Conservation (phyloP, 2,329 filamentous ascomycete genomes). For the Gaeumannomyces sp. region DNA sequence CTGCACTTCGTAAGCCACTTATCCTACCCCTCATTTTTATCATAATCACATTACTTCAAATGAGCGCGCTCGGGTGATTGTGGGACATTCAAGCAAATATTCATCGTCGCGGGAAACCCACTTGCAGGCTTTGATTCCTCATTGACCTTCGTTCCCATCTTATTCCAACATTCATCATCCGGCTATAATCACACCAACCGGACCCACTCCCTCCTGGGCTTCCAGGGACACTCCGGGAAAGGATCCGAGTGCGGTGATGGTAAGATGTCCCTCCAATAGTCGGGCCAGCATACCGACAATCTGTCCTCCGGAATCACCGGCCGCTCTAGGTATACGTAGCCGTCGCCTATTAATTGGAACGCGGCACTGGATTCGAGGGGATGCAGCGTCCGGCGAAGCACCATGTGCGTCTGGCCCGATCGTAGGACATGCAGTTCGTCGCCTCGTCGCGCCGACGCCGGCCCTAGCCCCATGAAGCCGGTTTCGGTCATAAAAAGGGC, state of each 20-base stretch:
- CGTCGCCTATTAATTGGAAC: background rate
- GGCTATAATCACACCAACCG: background rate
- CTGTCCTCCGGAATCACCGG: no score
- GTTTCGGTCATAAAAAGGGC: no score
- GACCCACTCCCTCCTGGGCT: no score
- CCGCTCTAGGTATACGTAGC: background rate
- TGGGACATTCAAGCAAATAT: no score
- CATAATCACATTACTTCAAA: no score
- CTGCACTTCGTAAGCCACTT: background rate
- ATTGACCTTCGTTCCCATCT: background rate
- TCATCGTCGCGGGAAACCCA: background rate
- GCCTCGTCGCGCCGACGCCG: background rate
- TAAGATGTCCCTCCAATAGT: no score
- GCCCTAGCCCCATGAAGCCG: background rate
- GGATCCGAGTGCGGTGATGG: no score
- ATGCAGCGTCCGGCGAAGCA: background rate
- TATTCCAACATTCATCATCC: background rate
- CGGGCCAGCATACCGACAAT: no score
- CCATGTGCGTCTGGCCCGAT: background rate
- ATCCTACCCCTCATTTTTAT: no score
- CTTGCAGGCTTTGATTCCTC: background rate
- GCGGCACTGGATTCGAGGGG: background rate
- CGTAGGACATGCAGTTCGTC: background rate
- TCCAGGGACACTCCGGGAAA: no score
- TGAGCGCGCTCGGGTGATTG: no score